Conservation (phyloP, 495 filamentous ascomycete genomes). For the Podospora tetraspora region DNA sequence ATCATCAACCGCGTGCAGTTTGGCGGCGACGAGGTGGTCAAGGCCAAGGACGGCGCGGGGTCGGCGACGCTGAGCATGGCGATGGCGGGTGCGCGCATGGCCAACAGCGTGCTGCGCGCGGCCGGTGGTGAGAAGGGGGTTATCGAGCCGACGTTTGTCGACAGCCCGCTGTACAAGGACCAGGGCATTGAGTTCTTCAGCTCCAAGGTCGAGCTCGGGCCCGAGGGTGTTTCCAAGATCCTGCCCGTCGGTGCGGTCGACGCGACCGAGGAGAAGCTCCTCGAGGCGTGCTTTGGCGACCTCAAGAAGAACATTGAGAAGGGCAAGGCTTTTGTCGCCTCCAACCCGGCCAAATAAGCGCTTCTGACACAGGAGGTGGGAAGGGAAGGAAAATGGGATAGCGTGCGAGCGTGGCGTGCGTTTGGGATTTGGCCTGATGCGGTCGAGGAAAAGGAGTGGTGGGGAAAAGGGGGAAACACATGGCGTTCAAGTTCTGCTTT, state of each 20-base stretch:
- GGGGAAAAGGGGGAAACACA: neutral
- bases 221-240: constrained; percentile 93
- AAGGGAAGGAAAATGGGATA: neutral
- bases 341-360: constrained; percentile 51
- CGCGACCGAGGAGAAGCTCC: constrained; percentile 78
- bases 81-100: constrained; percentile 95
- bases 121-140: constrained; percentile 91
- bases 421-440: neutral
- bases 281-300: constrained; percentile 77
- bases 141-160: constrained; percentile 93
- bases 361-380: neutral
- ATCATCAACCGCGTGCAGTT: constrained; percentile 97
- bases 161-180: constrained; percentile 95
- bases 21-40: constrained; percentile 98
- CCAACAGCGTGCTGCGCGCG: constrained; percentile 89
- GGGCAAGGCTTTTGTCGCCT: constrained; percentile 47
- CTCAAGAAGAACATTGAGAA: constrained; percentile 74
- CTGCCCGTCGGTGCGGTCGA: constrained; percentile 74
- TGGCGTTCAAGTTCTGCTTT: constrained; percentile 2
- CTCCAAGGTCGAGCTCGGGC: constrained; percentile 88
- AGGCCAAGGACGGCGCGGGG: constrained; percentile 97
- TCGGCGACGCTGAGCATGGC: constrained; percentile 99
- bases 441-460: constrained; percentile 11
- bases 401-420: neutral
- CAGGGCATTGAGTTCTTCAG: constrained; percentile 95